Evolutionary conservation across 139 green algal species (phyloP).

Genomic region (Chlorella vulgaris): DNA sequence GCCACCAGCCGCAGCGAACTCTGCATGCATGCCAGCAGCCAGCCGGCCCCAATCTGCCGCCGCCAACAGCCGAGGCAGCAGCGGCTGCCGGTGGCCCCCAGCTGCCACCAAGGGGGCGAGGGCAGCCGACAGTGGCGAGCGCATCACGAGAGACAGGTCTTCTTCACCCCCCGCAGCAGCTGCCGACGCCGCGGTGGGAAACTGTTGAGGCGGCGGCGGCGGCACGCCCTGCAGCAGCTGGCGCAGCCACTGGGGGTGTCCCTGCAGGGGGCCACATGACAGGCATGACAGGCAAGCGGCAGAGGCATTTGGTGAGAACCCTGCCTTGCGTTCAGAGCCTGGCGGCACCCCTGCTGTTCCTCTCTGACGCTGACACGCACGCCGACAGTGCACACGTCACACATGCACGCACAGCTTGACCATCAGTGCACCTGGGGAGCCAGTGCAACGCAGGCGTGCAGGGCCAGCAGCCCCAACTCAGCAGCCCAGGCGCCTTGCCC

Average conservation of each 20-base stretch:
- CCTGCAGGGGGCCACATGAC: background rate
- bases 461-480: conserved; percentile 29
- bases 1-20: background rate
- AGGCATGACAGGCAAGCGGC: background rate
- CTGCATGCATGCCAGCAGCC: background rate
- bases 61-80: conserved; percentile 26
- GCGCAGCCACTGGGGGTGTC: conserved; percentile 5
- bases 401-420: background rate
- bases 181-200: background rate
- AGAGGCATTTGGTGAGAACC: background rate
- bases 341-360: background rate
- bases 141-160: conserved; percentile 1
- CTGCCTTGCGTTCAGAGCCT: background rate
- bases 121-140: conserved; percentile 3
- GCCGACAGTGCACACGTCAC: too few relatives aligned
- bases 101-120: background rate
- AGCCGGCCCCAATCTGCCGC: conserved; percentile 23
- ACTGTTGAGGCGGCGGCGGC: background rate
- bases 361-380: too few relatives aligned
- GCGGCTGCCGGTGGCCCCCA: background rate
- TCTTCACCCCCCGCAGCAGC: background rate
- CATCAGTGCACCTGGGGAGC: background rate
- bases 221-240: conserved; percentile 13
- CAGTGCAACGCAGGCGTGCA: conserved; percentile 25
- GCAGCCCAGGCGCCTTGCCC: conserved; percentile 10